Conservation (phyloP, 2,329 filamentous ascomycete species). For the Aspergillus luchuensis region DNA sequence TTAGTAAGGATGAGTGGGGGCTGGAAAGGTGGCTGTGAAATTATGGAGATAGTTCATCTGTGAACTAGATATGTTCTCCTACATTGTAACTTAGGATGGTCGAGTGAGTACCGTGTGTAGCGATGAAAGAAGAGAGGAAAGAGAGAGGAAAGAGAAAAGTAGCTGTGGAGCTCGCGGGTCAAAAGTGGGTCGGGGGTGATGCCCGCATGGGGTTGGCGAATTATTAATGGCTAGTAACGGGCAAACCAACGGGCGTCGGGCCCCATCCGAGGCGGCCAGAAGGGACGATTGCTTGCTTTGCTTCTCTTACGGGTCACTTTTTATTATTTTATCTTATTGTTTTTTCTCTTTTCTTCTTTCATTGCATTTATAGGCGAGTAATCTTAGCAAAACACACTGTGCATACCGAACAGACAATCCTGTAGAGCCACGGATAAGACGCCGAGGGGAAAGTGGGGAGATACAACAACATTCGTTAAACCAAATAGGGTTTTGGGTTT, state of each 20-base stretch:
- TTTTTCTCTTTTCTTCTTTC: neutral
- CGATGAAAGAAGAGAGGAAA: too few relatives aligned
- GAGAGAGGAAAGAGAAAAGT: neutral
- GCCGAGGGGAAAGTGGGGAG: neutral
- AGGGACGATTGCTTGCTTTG: neutral
- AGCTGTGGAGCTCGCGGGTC: conserved; percentile 11
- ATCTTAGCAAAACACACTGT: neutral
- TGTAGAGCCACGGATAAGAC: neutral
- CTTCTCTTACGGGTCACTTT: too few relatives aligned
- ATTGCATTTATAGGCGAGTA: neutral
- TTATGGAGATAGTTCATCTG: too few relatives aligned
- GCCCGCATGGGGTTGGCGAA: neutral
- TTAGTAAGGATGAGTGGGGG: too few relatives aligned
- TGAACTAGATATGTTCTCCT: too few relatives aligned
- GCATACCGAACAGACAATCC: neutral
- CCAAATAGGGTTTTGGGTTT: neutral
- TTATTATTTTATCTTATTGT: too few relatives aligned
- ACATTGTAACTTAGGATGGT: too few relatives aligned
- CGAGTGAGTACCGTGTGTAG: too few relatives aligned
- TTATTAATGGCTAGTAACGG: neutral
- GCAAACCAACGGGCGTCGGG: neutral
- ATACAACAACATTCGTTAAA: neutral
- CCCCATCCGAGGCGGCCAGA: neutral
- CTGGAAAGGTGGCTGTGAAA: too few relatives aligned
- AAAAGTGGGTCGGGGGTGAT: neutral